These are phyloP conservation scores for Lanzia echinophila DNA, from an alignment of 2,329 filamentous ascomycete species.

Conservation along the genomic window DNA sequence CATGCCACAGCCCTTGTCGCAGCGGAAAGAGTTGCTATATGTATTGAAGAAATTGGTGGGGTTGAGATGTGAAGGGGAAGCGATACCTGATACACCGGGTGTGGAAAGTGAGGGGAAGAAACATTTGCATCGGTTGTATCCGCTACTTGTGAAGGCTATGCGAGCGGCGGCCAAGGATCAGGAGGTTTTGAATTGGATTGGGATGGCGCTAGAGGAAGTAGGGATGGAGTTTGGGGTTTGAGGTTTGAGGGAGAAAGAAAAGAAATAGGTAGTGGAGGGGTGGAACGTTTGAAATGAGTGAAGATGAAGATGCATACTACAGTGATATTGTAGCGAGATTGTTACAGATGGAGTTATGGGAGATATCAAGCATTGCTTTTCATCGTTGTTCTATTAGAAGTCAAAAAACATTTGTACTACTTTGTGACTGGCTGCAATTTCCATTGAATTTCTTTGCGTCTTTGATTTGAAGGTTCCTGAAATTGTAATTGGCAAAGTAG, in stretches of 20 bases:
- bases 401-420: too few species aligned
- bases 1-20: constrained; percentile 80
- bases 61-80: constrained; percentile 62
- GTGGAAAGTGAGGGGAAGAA: constrained; percentile 56
- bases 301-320: too few species aligned
- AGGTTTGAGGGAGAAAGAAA: background rate
- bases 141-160: constrained; percentile 61
- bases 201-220: constrained; percentile 55
- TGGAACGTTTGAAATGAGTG: background rate
- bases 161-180: constrained; percentile 56
- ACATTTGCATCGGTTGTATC: constrained; percentile 76
- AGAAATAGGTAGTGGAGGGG: background rate
- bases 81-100: constrained; percentile 52
- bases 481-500: too few species aligned
- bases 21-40: constrained; percentile 71
- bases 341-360: too few species aligned
- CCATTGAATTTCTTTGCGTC: too few species aligned
- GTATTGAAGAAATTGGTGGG: constrained; percentile 60
- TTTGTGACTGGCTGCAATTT: too few species aligned
- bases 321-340: too few species aligned
- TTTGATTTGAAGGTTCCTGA: too few species aligned
- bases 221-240: constrained; percentile 45
- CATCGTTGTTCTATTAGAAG: too few species aligned
- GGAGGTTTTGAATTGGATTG: constrained; percentile 50
- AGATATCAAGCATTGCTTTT: too few species aligned